A percentile compares a stretch with the other conserved stretches of the same genome.
Conservation (phyloP, 495 filamentous ascomycete species). For the Pseudomonodictys pantanalensis region DNA sequence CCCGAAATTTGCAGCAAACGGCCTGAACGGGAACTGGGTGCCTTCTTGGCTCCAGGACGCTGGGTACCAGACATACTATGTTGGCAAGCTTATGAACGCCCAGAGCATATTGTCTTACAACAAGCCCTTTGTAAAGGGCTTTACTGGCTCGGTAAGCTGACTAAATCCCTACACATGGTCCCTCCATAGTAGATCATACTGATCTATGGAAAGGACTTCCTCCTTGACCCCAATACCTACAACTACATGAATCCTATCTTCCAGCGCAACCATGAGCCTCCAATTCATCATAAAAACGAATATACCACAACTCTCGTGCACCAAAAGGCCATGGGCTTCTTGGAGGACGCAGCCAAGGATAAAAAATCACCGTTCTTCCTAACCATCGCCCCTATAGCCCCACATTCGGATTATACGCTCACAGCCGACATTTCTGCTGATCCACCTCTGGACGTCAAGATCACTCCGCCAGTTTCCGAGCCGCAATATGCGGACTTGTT, state of each 20-base stretch:
- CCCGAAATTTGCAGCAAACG: slow-evolving; percentile 64
- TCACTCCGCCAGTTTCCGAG: slow-evolving; percentile 32
- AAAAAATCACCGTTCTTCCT: slow-evolving; percentile 65
- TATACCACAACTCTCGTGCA: slow-evolving; percentile 63
- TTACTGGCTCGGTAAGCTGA: slow-evolving; percentile 46
- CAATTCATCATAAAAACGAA: slow-evolving; percentile 37
- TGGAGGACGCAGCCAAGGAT: slow-evolving; percentile 59
- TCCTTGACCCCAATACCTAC: slow-evolving; percentile 71
- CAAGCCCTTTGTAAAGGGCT: slow-evolving; percentile 55
- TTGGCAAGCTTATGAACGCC: slow-evolving; percentile 68
- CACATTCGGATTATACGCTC: slow-evolving; percentile 50
- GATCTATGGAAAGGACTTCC: no score
- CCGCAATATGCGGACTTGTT: slow-evolving; percentile 50
- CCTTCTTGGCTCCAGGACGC: slow-evolving; percentile 67
- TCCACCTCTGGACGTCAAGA: no score
- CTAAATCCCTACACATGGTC: not conserved
- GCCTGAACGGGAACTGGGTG: slow-evolving; percentile 64
- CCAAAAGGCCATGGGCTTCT: slow-evolving; percentile 59
- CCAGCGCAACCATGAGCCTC: slow-evolving; percentile 58
- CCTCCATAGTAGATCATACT: not conserved
- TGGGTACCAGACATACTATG: slow-evolving; percentile 73
- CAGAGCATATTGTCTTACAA: slow-evolving; percentile 39
- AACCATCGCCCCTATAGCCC: slow-evolving; percentile 62
- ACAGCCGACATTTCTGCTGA: slow-evolving; percentile 24
- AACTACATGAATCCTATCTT: slow-evolving; percentile 65